A percentile compares a stretch with the other conserved stretches of the same genome.
Evolutionary conservation across 345 rosid genomes (phyloP).

Genomic region (Eucalyptus viminalis): DNA sequence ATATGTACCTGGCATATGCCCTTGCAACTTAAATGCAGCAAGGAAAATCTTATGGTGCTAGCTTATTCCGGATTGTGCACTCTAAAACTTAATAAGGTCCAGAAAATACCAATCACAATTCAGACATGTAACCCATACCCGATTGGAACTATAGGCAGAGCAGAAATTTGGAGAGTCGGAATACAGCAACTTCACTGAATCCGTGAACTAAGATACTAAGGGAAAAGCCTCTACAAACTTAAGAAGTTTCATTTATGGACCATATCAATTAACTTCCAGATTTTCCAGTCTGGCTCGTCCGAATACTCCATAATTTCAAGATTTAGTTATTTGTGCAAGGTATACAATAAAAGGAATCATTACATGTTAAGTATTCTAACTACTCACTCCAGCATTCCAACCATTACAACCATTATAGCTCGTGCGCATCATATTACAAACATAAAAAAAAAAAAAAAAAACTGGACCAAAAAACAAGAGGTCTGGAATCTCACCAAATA

Average conservation of each 20-base stretch:
- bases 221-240: background rate
- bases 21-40: background rate
- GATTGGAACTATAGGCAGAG: background rate
- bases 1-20: background rate
- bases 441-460: no score
- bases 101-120: background rate
- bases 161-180: background rate
- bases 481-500: constrained; percentile 47
- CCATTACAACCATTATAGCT: background rate
- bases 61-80: background rate
- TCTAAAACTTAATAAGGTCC: background rate
- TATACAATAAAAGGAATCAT: background rate
- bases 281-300: background rate
- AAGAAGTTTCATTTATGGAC: background rate
- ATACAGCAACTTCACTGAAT: background rate
- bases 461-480: background rate
- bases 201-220: background rate
- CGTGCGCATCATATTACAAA: background rate
- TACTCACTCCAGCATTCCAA: background rate
- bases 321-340: background rate
- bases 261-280: background rate
- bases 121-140: background rate
- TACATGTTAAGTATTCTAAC: background rate
- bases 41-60: background rate
- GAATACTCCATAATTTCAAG: background rate